These are phyloP conservation scores for Pyrus communis DNA, from an alignment of 306 rosid species.

Conservation along the genomic window DNA sequence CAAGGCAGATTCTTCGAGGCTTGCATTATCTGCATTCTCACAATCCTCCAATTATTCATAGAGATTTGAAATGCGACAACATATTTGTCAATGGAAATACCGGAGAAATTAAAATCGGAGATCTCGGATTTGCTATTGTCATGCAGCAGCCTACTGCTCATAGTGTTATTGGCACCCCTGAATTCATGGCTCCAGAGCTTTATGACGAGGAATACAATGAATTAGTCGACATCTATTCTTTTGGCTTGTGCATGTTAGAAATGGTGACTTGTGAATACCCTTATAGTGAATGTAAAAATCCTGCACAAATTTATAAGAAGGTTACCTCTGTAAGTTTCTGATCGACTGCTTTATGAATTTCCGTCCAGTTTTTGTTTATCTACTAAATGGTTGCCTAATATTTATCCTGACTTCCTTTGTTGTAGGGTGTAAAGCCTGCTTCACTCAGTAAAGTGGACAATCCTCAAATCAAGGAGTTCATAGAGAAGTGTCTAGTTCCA, in stretches of 20 bases:
- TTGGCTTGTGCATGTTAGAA: conserved; percentile 93
- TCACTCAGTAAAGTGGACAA: conserved; percentile 64
- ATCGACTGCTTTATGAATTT: background rate
- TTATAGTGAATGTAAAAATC: conserved; percentile 80
- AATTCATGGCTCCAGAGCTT: conserved; percentile 98
- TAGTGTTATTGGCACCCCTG: conserved; percentile 89
- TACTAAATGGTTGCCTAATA: background rate
- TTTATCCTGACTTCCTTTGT: background rate
- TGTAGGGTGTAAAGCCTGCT: conserved; percentile 83
- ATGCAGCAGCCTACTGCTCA: conserved; percentile 87
- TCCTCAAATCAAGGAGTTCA: conserved; percentile 64
- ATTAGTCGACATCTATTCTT: conserved; percentile 90
- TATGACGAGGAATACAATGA: conserved; percentile 88
- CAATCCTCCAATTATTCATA: conserved; percentile 75
- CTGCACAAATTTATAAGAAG: conserved; percentile 84
- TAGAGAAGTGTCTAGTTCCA: conserved; percentile 83
- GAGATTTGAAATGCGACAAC: conserved; percentile 93
- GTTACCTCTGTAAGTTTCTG: conserved; percentile 73
- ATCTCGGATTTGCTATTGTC: conserved; percentile 84
- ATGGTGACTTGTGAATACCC: conserved; percentile 89
- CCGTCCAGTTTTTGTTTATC: background rate
- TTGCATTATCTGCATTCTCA: conserved; percentile 69
- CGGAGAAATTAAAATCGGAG: conserved; percentile 87
- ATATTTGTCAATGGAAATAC: conserved; percentile 78
- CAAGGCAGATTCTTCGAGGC: conserved; percentile 82